Percentiles rank a stretch among this genome's conserved stretches.
Evolutionary conservation across 2,329 filamentous ascomycete genomes (phyloP).

Genomic region (Ascochyta viciae-villosae): DNA sequence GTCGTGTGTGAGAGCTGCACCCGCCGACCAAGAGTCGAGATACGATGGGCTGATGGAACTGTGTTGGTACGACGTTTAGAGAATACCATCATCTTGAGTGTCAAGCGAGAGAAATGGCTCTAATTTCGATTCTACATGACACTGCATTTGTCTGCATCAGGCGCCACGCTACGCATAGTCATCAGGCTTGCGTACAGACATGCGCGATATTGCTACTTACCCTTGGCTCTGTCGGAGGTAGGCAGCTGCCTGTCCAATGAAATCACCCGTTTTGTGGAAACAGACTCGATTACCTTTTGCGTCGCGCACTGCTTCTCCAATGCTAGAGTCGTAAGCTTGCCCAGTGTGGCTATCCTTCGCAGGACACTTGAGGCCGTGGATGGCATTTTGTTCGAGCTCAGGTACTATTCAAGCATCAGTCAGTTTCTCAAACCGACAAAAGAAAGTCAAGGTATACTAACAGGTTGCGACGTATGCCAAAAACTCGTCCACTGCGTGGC

Average conservation of each 20-base stretch:
- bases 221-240: conserved; percentile 35
- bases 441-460: conserved; percentile 19
- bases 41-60: neutral
- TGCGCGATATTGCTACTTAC: neutral
- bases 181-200: neutral
- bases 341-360: conserved; percentile 45
- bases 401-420: conserved; percentile 23
- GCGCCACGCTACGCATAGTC: conserved; percentile 15
- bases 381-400: conserved; percentile 39
- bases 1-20: neutral
- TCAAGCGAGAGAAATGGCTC: neutral
- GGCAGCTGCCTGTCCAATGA: conserved; percentile 43
- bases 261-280: conserved; percentile 47
- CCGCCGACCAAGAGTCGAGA: neutral
- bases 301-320: conserved; percentile 42
- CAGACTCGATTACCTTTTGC: conserved; percentile 46
- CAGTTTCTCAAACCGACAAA: neutral
- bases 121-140: conserved; percentile 24
- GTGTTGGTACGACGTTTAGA: no score
- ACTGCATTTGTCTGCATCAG: conserved; percentile 26
- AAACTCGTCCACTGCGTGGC: conserved; percentile 43
- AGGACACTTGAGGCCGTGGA: conserved; percentile 40
- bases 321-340: conserved; percentile 41
- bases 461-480: conserved; percentile 43
- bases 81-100: neutral